A percentile compares a stretch with the other conserved stretches of the same genome.
Evolutionary conservation across 2,329 filamentous ascomycete genomes (phyloP).

Genomic region (Thermothelomyces thermophilus): DNA sequence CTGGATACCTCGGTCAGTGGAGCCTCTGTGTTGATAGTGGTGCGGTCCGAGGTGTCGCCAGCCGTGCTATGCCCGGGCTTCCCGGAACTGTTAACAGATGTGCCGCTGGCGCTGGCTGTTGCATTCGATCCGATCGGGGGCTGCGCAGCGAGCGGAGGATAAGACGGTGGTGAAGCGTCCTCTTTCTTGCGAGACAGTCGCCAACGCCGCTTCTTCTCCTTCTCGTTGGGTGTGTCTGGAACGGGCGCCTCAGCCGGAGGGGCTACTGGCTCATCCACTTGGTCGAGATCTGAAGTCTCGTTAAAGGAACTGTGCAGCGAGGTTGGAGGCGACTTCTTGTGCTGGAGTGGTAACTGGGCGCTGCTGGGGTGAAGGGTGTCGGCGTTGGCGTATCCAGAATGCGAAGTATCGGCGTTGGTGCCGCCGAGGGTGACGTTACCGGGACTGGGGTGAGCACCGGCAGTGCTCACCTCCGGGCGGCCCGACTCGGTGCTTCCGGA

Average conservation of each 20-base stretch:
- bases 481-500: not conserved
- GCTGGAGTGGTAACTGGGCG: conserved; percentile 48
- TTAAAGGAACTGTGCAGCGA: conserved; percentile 74
- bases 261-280: conserved; percentile 51
- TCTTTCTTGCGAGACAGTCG: conserved; percentile 65
- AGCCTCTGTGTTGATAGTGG: conserved; percentile 32
- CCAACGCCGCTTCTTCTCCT: conserved; percentile 63
- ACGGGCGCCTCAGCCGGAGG: conserved; percentile 8
- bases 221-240: conserved; percentile 34
- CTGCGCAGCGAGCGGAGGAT: conserved; percentile 38
- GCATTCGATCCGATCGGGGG: conserved; percentile 53
- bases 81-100: conserved; percentile 59
- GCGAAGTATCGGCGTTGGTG: conserved; percentile 27
- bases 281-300: conserved; percentile 75
- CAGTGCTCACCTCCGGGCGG: not conserved
- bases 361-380: conserved; percentile 37
- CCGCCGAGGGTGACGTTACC: not conserved
- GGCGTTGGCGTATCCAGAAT: conserved; percentile 26
- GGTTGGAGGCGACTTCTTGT: conserved; percentile 65
- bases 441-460: not conserved
- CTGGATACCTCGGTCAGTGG: conserved; percentile 32
- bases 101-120: conserved; percentile 59
- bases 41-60: conserved; percentile 46
- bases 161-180: conserved; percentile 41
- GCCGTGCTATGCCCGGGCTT: conserved; percentile 43